Conservation (phyloP, 2,329 filamentous ascomycete genomes). For the Fusarium sp. region DNA sequence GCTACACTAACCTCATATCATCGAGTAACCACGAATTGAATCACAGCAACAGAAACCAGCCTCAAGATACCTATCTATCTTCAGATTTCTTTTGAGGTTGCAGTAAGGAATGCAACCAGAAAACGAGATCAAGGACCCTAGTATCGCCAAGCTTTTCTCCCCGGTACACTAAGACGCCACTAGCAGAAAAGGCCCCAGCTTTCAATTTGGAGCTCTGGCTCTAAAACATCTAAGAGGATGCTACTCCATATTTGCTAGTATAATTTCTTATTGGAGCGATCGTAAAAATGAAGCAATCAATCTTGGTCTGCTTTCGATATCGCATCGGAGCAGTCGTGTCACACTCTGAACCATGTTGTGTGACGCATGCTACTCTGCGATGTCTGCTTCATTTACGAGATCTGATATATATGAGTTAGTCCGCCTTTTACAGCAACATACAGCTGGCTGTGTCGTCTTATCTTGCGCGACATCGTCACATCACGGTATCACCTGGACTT, state of each 20-base stretch:
- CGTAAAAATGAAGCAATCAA: not conserved
- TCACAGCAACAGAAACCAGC: not conserved
- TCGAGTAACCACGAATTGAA: not conserved
- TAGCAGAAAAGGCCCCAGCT: slow-evolving; percentile 26
- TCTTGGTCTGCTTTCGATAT: not conserved
- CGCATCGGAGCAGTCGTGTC: slow-evolving; percentile 11
- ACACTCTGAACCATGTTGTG: slow-evolving; percentile 12
- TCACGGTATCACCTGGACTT: slow-evolving; percentile 15
- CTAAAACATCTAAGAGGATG: slow-evolving; percentile 15
- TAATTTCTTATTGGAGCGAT: not conserved
- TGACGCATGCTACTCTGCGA: slow-evolving; percentile 17
- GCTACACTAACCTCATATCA: not conserved
- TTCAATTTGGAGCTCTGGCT: slow-evolving; percentile 18
- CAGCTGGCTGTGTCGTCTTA: slow-evolving; percentile 3
- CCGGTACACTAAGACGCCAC: slow-evolving; percentile 32
- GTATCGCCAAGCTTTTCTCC: slow-evolving; percentile 43
- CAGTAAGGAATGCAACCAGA: slow-evolving; percentile 23
- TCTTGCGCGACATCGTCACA: slow-evolving; percentile 8
- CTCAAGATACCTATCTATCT: not conserved
- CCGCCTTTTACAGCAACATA: not conserved
- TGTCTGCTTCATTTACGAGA: slow-evolving; percentile 13
- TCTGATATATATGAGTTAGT: slow-evolving; percentile 12
- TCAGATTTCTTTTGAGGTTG: slow-evolving; percentile 12
- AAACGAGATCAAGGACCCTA: slow-evolving; percentile 25
- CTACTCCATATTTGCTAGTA: not conserved